These are phyloP conservation scores for Arthrobotrys sinensis DNA, from an alignment of 2,329 filamentous ascomycete species.

Conservation along the genomic window DNA sequence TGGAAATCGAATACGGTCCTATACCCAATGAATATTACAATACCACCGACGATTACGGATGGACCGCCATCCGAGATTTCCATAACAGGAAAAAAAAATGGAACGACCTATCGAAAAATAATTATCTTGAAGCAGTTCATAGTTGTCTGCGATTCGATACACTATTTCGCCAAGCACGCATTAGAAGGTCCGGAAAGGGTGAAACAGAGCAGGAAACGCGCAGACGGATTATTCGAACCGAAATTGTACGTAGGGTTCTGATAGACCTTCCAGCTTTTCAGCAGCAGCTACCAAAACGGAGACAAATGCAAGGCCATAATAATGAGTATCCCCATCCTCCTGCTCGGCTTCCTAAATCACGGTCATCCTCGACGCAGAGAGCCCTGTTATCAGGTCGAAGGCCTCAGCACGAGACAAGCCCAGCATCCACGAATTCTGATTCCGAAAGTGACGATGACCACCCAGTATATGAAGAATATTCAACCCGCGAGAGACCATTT, in stretches of 20 bases:
- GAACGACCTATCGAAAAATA: constrained; percentile 2
- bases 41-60: too few species aligned
- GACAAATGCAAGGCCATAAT: background rate
- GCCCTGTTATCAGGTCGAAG: too few species aligned
- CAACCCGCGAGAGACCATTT: too few species aligned
- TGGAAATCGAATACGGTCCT: constrained; percentile 26
- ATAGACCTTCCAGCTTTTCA: constrained; percentile 16
- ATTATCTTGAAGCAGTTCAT: constrained; percentile 9
- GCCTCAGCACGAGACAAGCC: too few species aligned
- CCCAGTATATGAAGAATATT: too few species aligned
- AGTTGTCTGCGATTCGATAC: constrained; percentile 8
- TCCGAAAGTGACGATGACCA: too few species aligned
- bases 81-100: background rate
- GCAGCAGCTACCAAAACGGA: constrained; percentile 5
- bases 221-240: constrained; percentile 11
- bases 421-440: too few species aligned
- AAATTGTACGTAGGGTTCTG: constrained; percentile 11
- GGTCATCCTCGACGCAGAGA: too few species aligned
- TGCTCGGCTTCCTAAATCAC: too few species aligned
- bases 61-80: constrained; percentile 12
- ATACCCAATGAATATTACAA: background rate
- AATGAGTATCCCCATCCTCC: too few species aligned
- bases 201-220: constrained; percentile 7
- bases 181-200: background rate
- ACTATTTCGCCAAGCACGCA: background rate